Conservation (phyloP, 179 eudicot species). For the Drosera spatulata region DNA sequence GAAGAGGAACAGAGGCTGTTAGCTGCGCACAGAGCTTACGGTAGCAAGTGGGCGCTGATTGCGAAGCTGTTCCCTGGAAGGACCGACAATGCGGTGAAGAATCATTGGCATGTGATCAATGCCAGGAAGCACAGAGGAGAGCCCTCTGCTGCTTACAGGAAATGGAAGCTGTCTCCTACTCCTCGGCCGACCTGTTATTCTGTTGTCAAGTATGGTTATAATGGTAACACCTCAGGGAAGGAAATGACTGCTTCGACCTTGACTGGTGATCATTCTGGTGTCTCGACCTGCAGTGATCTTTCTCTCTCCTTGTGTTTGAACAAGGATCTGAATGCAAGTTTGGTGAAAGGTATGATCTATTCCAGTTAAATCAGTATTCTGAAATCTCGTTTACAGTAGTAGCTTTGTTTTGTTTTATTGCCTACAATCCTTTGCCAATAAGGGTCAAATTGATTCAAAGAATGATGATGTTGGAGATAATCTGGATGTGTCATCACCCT, state of each 20-base stretch:
- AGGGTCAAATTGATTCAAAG: too few relatives aligned
- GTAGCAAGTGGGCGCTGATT: constrained; percentile 72
- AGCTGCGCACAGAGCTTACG: constrained; percentile 39
- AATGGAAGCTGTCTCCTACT: constrained; percentile 12
- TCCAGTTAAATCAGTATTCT: constrained; percentile 5
- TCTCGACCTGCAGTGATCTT: constrained; percentile 37
- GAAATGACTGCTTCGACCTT: constrained; percentile 10
- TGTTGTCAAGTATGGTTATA: not conserved
- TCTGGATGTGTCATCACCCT: too few relatives aligned
- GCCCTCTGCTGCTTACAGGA: constrained; percentile 18
- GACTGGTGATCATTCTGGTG: constrained; percentile 19
- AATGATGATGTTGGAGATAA: too few relatives aligned
- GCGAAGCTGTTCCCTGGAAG: constrained; percentile 56
- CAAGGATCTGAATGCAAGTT: not conserved
- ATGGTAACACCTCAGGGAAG: constrained; percentile 8
- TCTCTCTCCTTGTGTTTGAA: constrained; percentile 20
- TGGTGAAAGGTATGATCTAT: constrained; percentile 7
- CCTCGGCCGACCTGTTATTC: not conserved
- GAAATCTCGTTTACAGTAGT: constrained; percentile 22
- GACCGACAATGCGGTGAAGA: constrained; percentile 70
- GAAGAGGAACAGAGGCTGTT: constrained; percentile 54
- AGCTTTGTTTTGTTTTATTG: constrained; percentile 14
- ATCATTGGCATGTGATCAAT: constrained; percentile 71
- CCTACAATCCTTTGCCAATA: too few relatives aligned
- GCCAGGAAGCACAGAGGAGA: constrained; percentile 47